Base-by-base conservation (phyloP, 345 rosid genomes). In the Populus pruinosa region DNA sequence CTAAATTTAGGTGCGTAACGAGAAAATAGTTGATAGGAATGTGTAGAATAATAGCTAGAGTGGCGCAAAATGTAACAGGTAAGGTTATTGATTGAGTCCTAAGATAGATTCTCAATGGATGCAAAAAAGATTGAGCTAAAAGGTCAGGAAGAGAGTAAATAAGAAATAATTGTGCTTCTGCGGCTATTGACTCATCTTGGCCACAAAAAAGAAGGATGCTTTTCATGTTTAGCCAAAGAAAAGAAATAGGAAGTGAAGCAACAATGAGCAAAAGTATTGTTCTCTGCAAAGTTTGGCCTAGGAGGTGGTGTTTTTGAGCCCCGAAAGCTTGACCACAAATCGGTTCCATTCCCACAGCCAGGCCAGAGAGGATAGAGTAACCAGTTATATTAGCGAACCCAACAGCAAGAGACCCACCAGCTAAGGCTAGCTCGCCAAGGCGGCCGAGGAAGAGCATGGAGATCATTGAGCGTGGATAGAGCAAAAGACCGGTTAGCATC, bases 351-450 rank as follows among this genome's bases (percentile, higher is more conserved):
- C 98, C 99, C 89, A 88, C 87, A 78, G 96, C 91, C 3, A 94
- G 88, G 64, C 99, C 99, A 4, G 98, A 91, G 69, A 93, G 92
- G 73, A 94, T 73, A 23, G 98, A 93, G 81, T 94, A 93, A 3
- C 97, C 98, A 4, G 95, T 91, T 59, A 94, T 93, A 85, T 94
- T 94, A 20, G 98, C 98, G 44, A 94, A 94, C 20, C 92, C 97
- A 2, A 90, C 53, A 23, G 98, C 98, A 13, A 94, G 92, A 0
- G 98, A 90, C 27, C 98, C 98, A 6, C 96, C 98, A 0, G 97
- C 96, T 41, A 94, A 82, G 65, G 94, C 80, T 0, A 88, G 85
- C 23, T 87, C 94, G 0, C 96, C 97, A 1, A 90, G 91, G 33
- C 82, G 86, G 39, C 97, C 93, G 8, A 94, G 97, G 81, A 88